Conservation (phyloP, 2,329 filamentous ascomycete species). For the Trichoderma koningiopsis region DNA sequence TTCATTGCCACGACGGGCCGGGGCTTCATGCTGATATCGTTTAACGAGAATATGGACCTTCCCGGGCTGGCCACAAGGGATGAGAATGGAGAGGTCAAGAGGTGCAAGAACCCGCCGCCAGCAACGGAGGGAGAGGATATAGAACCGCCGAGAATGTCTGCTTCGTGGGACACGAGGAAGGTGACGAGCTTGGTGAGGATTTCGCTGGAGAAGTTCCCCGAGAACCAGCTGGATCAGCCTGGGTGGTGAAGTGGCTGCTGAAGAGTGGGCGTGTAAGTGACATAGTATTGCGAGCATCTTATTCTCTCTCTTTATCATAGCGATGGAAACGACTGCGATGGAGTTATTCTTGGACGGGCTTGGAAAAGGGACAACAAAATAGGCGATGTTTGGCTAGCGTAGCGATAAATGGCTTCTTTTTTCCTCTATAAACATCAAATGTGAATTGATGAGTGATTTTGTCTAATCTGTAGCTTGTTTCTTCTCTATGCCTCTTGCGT, state of each 20-base stretch:
- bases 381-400: not conserved
- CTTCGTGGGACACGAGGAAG: slow-evolving; percentile 21
- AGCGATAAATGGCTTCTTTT: not conserved
- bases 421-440: not conserved
- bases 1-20: slow-evolving; percentile 24
- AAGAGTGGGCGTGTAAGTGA: not conserved
- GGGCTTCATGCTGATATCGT: slow-evolving; percentile 24
- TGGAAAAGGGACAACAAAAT: not conserved
- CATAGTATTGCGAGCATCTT: not conserved
- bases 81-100: not conserved
- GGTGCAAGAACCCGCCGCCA: slow-evolving; percentile 15
- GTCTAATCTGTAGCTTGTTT: not conserved
- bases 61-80: slow-evolving; percentile 9
- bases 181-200: slow-evolving; percentile 22
- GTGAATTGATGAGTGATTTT: not conserved
- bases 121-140: slow-evolving; percentile 15
- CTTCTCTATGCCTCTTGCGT: not conserved
- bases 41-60: slow-evolving; percentile 8
- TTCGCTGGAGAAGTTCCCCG: not conserved
- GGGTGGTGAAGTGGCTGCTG: not conserved
- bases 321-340: not conserved
- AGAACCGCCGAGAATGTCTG: slow-evolving; percentile 24
- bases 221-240: not conserved
- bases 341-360: not conserved
- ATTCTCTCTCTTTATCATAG: not conserved